A percentile compares a stretch with the other conserved stretches of the same genome.
These are phyloP conservation scores for Symbiodinium natans DNA, from an alignment of 73 alveolate genomes.

Conservation along the genomic window DNA sequence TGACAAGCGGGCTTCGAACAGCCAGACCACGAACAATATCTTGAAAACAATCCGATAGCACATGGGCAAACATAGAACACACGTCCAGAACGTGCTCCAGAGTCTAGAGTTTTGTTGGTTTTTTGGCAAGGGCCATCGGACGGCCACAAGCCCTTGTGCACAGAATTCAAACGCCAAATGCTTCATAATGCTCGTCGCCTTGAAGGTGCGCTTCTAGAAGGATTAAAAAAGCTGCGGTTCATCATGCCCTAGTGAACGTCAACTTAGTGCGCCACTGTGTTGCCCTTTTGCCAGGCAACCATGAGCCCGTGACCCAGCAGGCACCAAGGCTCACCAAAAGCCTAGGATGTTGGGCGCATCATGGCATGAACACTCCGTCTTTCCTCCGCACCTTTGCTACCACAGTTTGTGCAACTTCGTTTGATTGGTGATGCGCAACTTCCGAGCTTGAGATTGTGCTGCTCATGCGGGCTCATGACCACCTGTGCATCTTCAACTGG, in stretches of 20 bases:
- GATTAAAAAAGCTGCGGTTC: too few relatives aligned
- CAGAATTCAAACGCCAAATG: not conserved
- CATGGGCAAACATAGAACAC: not conserved
- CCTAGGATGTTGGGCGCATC: not conserved
- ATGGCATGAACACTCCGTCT: not conserved
- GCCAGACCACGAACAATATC: slow-evolving; percentile 25
- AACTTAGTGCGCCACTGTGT: not conserved
- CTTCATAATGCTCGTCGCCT: not conserved
- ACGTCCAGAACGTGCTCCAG: not conserved
- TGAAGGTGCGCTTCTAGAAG: not conserved
- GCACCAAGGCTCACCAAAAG: not conserved
- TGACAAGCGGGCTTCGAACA: slow-evolving; percentile 3
- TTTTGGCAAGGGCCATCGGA: not conserved
- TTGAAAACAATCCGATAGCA: slow-evolving; percentile 48
- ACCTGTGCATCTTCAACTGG: not conserved
- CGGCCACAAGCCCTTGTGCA: not conserved
- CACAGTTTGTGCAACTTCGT: not conserved
- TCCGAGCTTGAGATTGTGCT: not conserved
- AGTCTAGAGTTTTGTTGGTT: not conserved
- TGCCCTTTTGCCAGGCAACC: not conserved
- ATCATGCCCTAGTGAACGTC: not conserved
- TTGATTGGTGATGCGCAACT: not conserved
- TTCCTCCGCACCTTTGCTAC: not conserved
- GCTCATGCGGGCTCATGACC: not conserved
- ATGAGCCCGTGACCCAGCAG: too few relatives aligned